phyloP scores from a whole-genome alignment of 306 rosid species.

The apple (Malus domestica) region DNA sequence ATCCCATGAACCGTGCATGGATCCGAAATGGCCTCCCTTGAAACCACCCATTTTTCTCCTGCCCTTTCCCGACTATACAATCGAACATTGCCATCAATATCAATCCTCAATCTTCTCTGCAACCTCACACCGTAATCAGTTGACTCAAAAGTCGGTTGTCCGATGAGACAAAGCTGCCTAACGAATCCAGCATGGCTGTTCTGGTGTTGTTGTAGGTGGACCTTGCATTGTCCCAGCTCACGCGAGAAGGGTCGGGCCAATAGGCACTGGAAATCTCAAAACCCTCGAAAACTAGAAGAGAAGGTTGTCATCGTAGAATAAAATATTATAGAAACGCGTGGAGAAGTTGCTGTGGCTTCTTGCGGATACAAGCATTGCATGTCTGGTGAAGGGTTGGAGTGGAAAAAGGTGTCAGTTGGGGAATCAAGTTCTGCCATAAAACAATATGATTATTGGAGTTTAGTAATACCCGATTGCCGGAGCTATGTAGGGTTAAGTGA shows the following conservation, averaged over 20 bases:
- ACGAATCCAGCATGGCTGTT: slow-evolving; percentile 31
- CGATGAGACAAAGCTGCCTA: slow-evolving; percentile 43
- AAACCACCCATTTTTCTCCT: slow-evolving; percentile 22
- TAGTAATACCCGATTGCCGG: slow-evolving; percentile 32
- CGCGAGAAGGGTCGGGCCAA: slow-evolving; percentile 46
- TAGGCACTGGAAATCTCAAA: slow-evolving; percentile 41
- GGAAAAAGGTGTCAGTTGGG: slow-evolving; percentile 54
- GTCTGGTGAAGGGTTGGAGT: slow-evolving; percentile 29
- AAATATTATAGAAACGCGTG: slow-evolving; percentile 41
- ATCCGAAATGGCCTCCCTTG: slow-evolving; percentile 42
- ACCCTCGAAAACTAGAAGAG: slow-evolving; percentile 46
- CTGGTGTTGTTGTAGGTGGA: slow-evolving; percentile 36
- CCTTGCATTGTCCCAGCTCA: slow-evolving; percentile 26
- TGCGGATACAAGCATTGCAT: slow-evolving; percentile 30
- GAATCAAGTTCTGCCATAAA: slow-evolving; percentile 47
- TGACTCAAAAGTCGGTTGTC: slow-evolving; percentile 29
- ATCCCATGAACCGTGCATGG: slow-evolving; percentile 19
- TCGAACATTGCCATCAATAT: slow-evolving; percentile 45
- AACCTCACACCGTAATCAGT: slow-evolving; percentile 29
- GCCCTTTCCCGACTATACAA: slow-evolving; percentile 32
- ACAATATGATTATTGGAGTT: neutral
- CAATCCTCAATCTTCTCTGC: slow-evolving; percentile 41
- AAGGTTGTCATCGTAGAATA: slow-evolving; percentile 36
- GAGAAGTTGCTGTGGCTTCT: slow-evolving; percentile 41
- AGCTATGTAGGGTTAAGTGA: slow-evolving; percentile 12